Evolutionary conservation across 768 basidiomycete species (phyloP).

Genomic region (Pleurotus salmoneostramineus): DNA sequence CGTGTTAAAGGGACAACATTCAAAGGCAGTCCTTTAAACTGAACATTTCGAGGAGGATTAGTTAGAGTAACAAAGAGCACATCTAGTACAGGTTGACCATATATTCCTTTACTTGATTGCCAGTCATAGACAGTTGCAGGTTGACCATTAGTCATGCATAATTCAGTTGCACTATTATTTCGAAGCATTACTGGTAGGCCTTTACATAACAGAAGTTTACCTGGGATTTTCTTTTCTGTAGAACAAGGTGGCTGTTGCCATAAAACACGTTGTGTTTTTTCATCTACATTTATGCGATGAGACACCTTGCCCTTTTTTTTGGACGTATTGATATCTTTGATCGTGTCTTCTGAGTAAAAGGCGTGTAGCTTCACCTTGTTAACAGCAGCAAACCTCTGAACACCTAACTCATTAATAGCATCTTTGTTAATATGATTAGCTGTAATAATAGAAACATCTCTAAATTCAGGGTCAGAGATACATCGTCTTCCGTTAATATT

Average conservation of each 20-base stretch:
- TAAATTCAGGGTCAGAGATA: slow-evolving; percentile 13
- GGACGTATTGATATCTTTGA: background rate
- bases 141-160: slow-evolving; percentile 26
- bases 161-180: slow-evolving; percentile 23
- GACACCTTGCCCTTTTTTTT: background rate
- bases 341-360: slow-evolving; percentile 25
- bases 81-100: slow-evolving; percentile 14
- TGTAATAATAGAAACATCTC: slow-evolving; percentile 29
- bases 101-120: slow-evolving; percentile 11
- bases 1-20: slow-evolving; percentile 2
- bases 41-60: slow-evolving; percentile 8
- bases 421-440: slow-evolving; percentile 24
- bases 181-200: slow-evolving; percentile 25
- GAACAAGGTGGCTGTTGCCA: background rate
- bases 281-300: background rate
- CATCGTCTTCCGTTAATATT: slow-evolving; percentile 1
- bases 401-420: slow-evolving; percentile 22
- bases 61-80: slow-evolving; percentile 15
- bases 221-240: background rate
- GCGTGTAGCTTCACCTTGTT: slow-evolving; percentile 16
- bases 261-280: background rate
- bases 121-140: slow-evolving; percentile 22
- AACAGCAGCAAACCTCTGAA: slow-evolving; percentile 25
- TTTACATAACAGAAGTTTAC: slow-evolving; percentile 16
- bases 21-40: slow-evolving; percentile 1